Evolutionary conservation across 441 rosid species (phyloP).

Genomic region (Sinapis alba): DNA sequence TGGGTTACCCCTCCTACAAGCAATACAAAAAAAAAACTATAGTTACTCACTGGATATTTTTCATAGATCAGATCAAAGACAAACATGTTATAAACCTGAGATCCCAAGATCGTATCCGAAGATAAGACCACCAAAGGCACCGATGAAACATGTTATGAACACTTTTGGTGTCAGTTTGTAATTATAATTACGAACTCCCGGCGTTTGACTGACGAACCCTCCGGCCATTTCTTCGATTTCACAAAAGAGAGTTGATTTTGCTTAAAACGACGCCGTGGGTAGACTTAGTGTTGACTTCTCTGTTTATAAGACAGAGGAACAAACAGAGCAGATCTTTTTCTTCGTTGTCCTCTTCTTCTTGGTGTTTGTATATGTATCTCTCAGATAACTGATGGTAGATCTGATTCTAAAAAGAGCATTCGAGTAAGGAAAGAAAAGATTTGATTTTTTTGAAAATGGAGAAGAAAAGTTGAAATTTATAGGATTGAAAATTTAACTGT

Average conservation of each 20-base stretch:
- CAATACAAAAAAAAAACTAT: conserved; percentile 9
- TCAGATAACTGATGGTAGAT: background rate
- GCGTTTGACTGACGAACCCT: conserved; percentile 38
- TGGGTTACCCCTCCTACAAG: too few species aligned
- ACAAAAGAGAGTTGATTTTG: too few species aligned
- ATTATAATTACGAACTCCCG: conserved; percentile 41
- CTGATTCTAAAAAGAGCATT: background rate
- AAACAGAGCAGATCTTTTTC: conserved; percentile 21
- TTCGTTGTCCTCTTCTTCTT: background rate
- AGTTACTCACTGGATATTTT: conserved; percentile 21
- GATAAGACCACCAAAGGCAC: conserved; percentile 69
- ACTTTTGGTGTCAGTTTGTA: conserved; percentile 52
- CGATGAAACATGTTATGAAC: conserved; percentile 56
- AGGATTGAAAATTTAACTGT: conserved; percentile 16
- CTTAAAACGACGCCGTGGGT: conserved; percentile 21
- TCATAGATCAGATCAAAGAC: conserved; percentile 22
- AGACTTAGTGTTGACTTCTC: conserved; percentile 25
- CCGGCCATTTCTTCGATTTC: conserved; percentile 46
- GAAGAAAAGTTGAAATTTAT: conserved; percentile 25
- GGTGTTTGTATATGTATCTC: background rate
- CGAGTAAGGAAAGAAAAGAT: conserved; percentile 5
- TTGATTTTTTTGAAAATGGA: conserved; percentile 20
- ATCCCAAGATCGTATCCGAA: conserved; percentile 74
- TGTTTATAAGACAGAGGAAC: conserved; percentile 20
- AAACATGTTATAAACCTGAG: conserved; percentile 45